Percentiles rank a stretch among this genome's conserved stretches.
Evolutionary conservation across 164 flowering plant genomes (phyloP).

Genomic region (Aristolochia contorta): DNA sequence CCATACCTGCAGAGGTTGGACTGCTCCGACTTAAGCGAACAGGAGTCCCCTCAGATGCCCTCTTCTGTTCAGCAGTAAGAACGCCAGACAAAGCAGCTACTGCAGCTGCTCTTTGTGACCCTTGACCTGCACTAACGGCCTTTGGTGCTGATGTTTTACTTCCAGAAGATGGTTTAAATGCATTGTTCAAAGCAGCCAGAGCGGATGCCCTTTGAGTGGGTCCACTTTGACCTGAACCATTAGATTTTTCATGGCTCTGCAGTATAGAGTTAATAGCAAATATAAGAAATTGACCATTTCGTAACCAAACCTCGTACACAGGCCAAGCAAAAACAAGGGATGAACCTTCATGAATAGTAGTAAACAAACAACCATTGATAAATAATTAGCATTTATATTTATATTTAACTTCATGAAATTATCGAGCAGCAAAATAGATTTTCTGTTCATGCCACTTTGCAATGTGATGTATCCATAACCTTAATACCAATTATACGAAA

Average conservation of each 20-base stretch:
- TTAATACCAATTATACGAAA: background rate
- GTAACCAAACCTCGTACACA: too few species aligned
- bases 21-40: constrained; percentile 26
- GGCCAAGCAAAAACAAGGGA: too few species aligned
- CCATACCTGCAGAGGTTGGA: constrained; percentile 47
- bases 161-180: constrained; percentile 65
- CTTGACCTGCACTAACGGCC: constrained; percentile 34
- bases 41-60: constrained; percentile 48
- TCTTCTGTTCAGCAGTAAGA: constrained; percentile 80
- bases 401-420: too few species aligned
- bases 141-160: constrained; percentile 30
- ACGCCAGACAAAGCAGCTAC: constrained; percentile 89
- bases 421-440: too few species aligned
- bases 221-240: constrained; percentile 65
- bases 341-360: too few species aligned
- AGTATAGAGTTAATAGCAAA: constrained; percentile 3
- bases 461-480: background rate
- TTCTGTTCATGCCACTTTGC: too few species aligned
- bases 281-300: too few species aligned
- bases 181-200: constrained; percentile 78
- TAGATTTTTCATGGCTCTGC: constrained; percentile 48
- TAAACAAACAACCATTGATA: too few species aligned
- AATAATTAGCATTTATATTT: too few species aligned
- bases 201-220: constrained; percentile 96
- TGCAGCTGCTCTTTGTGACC: constrained; percentile 98